These are phyloP conservation scores for Apiospora pterosperma DNA, from an alignment of 2,329 filamentous ascomycete genomes.

Conservation along the genomic window DNA sequence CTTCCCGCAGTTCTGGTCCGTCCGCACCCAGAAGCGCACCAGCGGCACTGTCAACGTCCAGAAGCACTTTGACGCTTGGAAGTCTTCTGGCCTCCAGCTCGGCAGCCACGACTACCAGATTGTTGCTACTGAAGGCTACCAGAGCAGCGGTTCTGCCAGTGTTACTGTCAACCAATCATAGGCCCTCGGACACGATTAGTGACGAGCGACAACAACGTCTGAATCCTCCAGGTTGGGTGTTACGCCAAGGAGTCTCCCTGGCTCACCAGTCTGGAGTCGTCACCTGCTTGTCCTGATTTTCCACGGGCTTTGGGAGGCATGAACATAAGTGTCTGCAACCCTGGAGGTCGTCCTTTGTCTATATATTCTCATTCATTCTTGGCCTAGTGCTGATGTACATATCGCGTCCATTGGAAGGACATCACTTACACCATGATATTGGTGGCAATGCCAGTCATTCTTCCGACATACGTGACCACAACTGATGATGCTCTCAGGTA, in stretches of 20 bases:
- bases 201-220: neutral
- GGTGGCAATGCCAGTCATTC: neutral
- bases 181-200: neutral
- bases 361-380: neutral
- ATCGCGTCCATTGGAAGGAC: neutral
- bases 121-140: constrained; percentile 12
- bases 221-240: neutral
- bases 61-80: constrained; percentile 33
- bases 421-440: neutral
- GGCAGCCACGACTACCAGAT: constrained; percentile 33
- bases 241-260: neutral
- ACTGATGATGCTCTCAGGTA: neutral
- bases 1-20: constrained; percentile 51
- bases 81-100: constrained; percentile 25
- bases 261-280: neutral
- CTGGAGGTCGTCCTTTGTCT: neutral
- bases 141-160: constrained; percentile 7
- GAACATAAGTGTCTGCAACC: neutral
- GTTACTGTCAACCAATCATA: constrained; percentile 6
- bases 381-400: neutral
- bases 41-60: constrained; percentile 32
- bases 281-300: neutral
- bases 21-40: constrained; percentile 45
- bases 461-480: neutral
- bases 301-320: neutral